Evolutionary conservation across 306 rosid species (phyloP), one percentile per base, ranked within the genome.

Genomic region (Lablab purpureus): DNA sequence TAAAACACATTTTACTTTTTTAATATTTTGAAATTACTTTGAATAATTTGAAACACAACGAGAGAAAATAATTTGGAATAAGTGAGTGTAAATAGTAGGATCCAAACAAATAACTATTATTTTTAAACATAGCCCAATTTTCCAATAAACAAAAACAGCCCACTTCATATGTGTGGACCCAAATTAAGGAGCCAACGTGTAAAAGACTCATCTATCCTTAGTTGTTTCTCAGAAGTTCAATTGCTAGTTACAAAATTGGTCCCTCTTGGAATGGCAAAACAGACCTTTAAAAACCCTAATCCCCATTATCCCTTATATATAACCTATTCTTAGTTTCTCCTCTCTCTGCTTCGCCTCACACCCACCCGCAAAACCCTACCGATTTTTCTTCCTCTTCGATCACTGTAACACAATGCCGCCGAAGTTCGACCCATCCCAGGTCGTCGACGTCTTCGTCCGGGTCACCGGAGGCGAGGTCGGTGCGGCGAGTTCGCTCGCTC

Each of bases 401-500:
- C 21, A 13, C 13, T 28, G 55, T 83, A 11, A 4, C 10, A 76
- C 52, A 78, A 90, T 90, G 98, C 97, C 94, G 89, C 98, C 98
- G 43, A 94, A 94, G 90, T 75, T 94, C 72, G 98, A 94, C 62
- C 98, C 98, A 6, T 66, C 98, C 0, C 98, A 89, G 85, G 89
- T 94, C 25, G 93, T 93, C 23, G 98, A 93, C 54, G 98, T 93
- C 11, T 93, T 41, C 79, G 98, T 93, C 62, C 79, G 98, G 5
- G 98, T 93, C 73, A 93, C 98, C 72, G 98, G 98, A 4, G 98
- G 98, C 0, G 98, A 93, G 64, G 98, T 93, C 14, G 98, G 98
- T 12, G 98, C 98, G 6, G 98, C 98, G 43, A 90, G 95, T 80
- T 93, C 98, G 0, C 93, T 93, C 15, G 98, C 98, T 18, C 98